Evolutionary conservation across 1,139 yeast genomes (phyloP).

Genomic region (Blastobotrys illinoisensis): DNA sequence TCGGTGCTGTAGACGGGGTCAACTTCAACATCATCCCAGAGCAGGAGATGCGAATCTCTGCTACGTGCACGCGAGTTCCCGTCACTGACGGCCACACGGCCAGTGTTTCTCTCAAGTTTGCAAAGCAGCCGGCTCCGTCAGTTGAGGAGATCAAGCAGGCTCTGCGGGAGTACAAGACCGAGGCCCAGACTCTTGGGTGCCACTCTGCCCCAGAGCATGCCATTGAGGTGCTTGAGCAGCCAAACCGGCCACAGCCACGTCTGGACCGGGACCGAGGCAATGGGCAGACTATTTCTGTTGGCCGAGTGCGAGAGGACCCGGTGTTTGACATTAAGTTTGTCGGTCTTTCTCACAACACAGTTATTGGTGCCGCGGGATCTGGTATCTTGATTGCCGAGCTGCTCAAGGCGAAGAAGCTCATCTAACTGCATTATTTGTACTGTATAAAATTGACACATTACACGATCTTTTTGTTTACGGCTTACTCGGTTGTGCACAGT

Average conservation of each 20-base stretch:
- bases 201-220: constrained; percentile 90
- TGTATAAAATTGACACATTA: too few relatives aligned
- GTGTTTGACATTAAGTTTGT: constrained; percentile 94
- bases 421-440: constrained; percentile 44
- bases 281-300: constrained; percentile 94
- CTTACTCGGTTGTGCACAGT: too few relatives aligned
- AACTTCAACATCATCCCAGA: constrained; percentile 52
- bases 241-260: constrained; percentile 96
- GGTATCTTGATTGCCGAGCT: constrained; percentile 94
- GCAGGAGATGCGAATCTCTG: constrained; percentile 78
- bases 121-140: constrained; percentile 76
- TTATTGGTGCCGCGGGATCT: constrained; percentile 99
- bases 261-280: constrained; percentile 92
- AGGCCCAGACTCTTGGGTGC: constrained; percentile 71
- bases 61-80: constrained; percentile 95
- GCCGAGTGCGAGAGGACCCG: constrained; percentile 89
- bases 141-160: constrained; percentile 71
- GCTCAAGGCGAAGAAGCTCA: constrained; percentile 66
- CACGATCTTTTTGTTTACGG: too few relatives aligned
- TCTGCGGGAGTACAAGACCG: constrained; percentile 73
- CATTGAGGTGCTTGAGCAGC: constrained; percentile 84
- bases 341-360: constrained; percentile 90
- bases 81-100: constrained; percentile 98
- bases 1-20: constrained; percentile 50
- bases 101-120: constrained; percentile 82